Evolutionary conservation across 768 basidiomycete species (phyloP).

Genomic region (Dacryopinax primogenitus): DNA sequence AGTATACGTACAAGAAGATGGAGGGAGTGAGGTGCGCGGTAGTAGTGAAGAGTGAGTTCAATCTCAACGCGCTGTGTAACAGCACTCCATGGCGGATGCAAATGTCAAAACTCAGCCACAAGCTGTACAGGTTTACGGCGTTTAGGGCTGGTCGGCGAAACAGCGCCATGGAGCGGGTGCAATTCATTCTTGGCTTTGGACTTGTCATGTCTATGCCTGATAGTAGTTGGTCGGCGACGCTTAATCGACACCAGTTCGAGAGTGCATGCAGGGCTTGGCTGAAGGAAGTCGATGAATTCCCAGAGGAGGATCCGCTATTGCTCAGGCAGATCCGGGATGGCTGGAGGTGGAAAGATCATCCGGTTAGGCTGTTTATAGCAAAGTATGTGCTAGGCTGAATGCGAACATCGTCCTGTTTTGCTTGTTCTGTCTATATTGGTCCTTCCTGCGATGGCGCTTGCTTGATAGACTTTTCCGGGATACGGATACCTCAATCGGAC

Average conservation of each 20-base stretch:
- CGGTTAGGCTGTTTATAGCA: constrained; percentile 18
- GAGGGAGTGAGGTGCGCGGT: background rate
- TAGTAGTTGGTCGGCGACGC: constrained; percentile 23
- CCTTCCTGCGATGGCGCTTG: constrained; percentile 23
- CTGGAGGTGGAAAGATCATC: constrained; percentile 54
- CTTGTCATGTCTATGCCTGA: background rate
- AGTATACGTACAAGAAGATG: background rate
- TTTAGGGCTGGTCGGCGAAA: no score
- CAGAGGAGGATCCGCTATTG: background rate
- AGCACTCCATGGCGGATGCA: no score
- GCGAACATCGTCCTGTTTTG: background rate
- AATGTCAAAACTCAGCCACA: no score
- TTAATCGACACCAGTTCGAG: constrained; percentile 51
- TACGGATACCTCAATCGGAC: constrained; percentile 40
- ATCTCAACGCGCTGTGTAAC: no score
- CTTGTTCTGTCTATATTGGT: background rate
- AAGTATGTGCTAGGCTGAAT: constrained; percentile 26
- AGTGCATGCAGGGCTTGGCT: constrained; percentile 43
- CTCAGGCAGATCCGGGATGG: constrained; percentile 18
- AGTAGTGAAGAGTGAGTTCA: no score
- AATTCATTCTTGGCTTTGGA: background rate
- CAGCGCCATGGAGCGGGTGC: background rate
- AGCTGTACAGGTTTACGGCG: constrained; percentile 6
- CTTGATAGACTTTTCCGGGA: no score
- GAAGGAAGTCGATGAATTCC: constrained; percentile 16